Conservation (phyloP, 192 early-diverging fungal species). For the Linnemannia exigua region DNA sequence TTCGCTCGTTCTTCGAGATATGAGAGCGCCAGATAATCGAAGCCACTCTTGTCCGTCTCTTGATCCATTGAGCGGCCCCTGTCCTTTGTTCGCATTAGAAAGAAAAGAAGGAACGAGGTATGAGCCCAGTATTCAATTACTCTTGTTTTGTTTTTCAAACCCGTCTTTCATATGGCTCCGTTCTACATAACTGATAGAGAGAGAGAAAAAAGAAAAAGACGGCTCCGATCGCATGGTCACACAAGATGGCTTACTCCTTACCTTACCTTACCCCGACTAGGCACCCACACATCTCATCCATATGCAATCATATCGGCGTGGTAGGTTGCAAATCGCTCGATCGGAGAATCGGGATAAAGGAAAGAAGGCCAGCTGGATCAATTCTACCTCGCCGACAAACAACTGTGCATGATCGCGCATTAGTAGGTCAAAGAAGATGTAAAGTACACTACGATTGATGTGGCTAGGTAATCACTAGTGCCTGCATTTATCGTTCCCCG, state of each 20-base stretch:
- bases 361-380: neutral
- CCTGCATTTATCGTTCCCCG: no score
- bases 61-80: no score
- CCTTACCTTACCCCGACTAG: neutral
- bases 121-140: neutral
- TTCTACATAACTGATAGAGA: neutral
- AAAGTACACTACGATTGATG: no score
- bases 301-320: neutral
- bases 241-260: neutral
- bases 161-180: neutral
- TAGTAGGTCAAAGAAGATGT: no score
- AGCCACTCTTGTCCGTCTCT: no score
- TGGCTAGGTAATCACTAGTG: no score
- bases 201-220: neutral
- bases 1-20: no score
- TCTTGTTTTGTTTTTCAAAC: neutral
- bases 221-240: neutral
- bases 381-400: no score
- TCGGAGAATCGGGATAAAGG: neutral
- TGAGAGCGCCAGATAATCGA: no score
- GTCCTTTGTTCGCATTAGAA: neutral
- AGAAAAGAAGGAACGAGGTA: neutral
- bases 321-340: neutral
- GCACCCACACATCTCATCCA: neutral
- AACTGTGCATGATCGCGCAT: no score